Percentiles rank a stretch among this genome's conserved stretches.
Evolutionary conservation across 2,329 filamentous ascomycete species (phyloP).

Genomic region (Metarhizium album): DNA sequence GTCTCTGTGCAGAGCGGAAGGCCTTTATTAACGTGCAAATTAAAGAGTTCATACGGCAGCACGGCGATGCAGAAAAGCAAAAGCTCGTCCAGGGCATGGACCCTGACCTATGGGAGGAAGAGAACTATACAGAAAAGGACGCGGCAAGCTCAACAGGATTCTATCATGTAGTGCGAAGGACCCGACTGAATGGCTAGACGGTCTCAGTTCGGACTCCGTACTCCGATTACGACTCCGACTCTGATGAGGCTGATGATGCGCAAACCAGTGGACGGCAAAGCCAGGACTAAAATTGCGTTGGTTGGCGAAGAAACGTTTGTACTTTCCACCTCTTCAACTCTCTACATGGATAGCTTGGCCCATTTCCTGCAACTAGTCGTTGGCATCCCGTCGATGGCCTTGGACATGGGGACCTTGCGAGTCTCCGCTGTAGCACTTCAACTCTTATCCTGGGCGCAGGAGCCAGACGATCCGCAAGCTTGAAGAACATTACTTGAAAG

Average conservation of each 20-base stretch:
- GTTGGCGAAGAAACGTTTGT: constrained; percentile 82
- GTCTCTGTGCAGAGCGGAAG: constrained; percentile 77
- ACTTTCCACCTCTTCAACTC: constrained; percentile 70
- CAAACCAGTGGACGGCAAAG: constrained; percentile 43
- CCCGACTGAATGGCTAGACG: constrained; percentile 55
- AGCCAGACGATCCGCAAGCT: constrained; percentile 73
- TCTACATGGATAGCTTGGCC: constrained; percentile 71
- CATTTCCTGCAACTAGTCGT: constrained; percentile 74
- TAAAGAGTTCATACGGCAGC: constrained; percentile 62
- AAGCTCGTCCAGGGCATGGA: constrained; percentile 68
- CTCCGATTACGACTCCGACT: constrained; percentile 23
- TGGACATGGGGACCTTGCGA: constrained; percentile 68
- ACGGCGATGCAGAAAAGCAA: constrained; percentile 63
- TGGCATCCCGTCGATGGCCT: constrained; percentile 79
- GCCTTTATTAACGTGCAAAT: constrained; percentile 77
- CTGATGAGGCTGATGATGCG: constrained; percentile 19
- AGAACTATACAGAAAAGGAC: constrained; percentile 58
- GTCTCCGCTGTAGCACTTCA: constrained; percentile 87
- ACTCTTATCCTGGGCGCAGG: constrained; percentile 96
- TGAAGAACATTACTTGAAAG: constrained; percentile 94
- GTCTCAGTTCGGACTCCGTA: constrained; percentile 47
- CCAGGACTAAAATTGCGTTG: constrained; percentile 58
- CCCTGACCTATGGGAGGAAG: constrained; percentile 67
- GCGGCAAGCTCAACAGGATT: constrained; percentile 50
- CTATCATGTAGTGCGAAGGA: constrained; percentile 62